Evolutionary conservation across 129 eudicot genomes (phyloP), one percentile per base, ranked within the genome.

Genomic region (Artemisia annua): DNA sequence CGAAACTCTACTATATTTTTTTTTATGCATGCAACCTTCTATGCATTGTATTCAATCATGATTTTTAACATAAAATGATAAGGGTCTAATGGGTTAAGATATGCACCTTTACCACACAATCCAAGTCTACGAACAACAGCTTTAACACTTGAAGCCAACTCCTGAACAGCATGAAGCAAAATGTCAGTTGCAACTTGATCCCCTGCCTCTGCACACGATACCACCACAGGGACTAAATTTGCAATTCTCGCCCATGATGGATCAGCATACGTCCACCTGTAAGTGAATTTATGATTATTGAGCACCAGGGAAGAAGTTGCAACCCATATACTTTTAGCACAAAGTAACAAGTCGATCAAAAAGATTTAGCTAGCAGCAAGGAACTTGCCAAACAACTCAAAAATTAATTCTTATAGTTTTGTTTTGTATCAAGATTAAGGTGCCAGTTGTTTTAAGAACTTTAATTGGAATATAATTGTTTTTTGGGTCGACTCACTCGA

Each of bases 231-330:
- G 63, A 87, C 91, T 66, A 92, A 88, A 59, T 87, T 84, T 43
- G 98, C 98, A 58, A 92, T 92, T 16, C 98, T 87, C 22, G 98
- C 98, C 98, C 98, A 92, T 60, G 96, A 89, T 39, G 96, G 87
- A 81, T 92, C 96, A 32, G 90, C 85, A 73, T 92, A 92, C 9
- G 96, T 89, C 96, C 98, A 92, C 92, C 98, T 92, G 67, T 70
- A 88, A 62, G 24, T 54, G 57, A 83, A 79, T 49, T 39, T 1
- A 39, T 39, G 46, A 39, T 39, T 39, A 39, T 39, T 39, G 46
- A 7, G 46, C 46, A 39, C 10, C 46, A 39, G n/a, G n/a, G n/a
- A n/a, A n/a, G 46, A 39, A 39, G 46, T 7, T 39, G 9, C 35
- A 30, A 30, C 6, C 35, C 35, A 30, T 30, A 3, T 30, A 30